Evolutionary conservation across 2,329 filamentous ascomycete genomes (phyloP).

Genomic region (Colletotrichum tanaceti): DNA sequence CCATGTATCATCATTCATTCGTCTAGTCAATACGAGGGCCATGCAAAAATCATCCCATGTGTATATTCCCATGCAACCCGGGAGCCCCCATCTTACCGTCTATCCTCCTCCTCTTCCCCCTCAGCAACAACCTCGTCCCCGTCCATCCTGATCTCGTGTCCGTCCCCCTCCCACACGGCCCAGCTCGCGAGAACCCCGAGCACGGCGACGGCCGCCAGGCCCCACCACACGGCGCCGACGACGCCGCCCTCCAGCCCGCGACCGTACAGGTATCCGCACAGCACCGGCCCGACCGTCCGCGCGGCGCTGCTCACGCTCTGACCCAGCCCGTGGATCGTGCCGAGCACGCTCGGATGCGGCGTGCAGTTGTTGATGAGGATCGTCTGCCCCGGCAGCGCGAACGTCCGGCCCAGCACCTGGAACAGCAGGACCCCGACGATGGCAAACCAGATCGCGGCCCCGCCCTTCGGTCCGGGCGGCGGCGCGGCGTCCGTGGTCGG

Average conservation of each 20-base stretch:
- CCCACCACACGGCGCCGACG: slow-evolving; percentile 71
- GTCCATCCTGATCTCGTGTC: slow-evolving; percentile 73
- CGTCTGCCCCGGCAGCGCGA: slow-evolving; percentile 61
- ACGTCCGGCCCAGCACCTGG: slow-evolving; percentile 76
- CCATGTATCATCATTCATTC: background rate
- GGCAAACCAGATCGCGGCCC: slow-evolving; percentile 70
- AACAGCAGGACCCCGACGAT: slow-evolving; percentile 71
- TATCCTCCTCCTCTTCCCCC: slow-evolving; percentile 22
- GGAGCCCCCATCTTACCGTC: background rate
- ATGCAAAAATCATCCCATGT: background rate
- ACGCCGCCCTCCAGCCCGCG: slow-evolving; percentile 66
- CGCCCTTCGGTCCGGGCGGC: slow-evolving; percentile 64
- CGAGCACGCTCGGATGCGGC: slow-evolving; percentile 60
- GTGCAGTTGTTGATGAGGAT: slow-evolving; percentile 62
- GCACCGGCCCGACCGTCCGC: slow-evolving; percentile 68
- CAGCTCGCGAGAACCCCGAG: slow-evolving; percentile 63
- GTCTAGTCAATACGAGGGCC: background rate
- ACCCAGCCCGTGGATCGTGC: slow-evolving; percentile 62
- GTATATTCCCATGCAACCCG: background rate
- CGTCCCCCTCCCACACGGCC: slow-evolving; percentile 70
- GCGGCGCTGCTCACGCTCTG: slow-evolving; percentile 70
- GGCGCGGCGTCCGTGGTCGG: slow-evolving; percentile 63
- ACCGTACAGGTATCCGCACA: slow-evolving; percentile 72
- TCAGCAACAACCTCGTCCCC: slow-evolving; percentile 63
- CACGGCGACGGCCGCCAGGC: slow-evolving; percentile 61